phyloP scores from a whole-genome alignment of 345 rosid genomes.

The Corchorus capsularis region DNA sequence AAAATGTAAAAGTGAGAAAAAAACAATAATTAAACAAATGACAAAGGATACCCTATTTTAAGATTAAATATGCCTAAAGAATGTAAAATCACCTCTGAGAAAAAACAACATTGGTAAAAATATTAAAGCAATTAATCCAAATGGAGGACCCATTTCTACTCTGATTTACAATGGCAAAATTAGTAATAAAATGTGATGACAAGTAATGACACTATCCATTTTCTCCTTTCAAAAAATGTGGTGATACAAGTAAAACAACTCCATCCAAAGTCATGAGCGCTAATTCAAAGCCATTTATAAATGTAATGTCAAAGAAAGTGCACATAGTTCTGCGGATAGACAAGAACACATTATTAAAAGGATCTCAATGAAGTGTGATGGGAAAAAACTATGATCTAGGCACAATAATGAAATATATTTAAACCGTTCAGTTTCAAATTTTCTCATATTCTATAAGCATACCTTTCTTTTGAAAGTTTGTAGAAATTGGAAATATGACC shows the following conservation, averaged over 20 bases:
- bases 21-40: neutral
- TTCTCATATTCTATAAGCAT: conserved; percentile 12
- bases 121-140: conserved; percentile 17
- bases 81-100: conserved; percentile 1
- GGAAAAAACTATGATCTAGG: conserved; percentile 2
- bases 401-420: neutral
- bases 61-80: neutral
- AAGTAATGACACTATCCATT: neutral
- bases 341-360: neutral
- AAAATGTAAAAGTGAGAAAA: conserved; percentile 14
- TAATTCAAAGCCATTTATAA: neutral
- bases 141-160: neutral
- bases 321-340: neutral
- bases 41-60: neutral
- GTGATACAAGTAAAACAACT: neutral
- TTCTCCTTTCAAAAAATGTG: neutral
- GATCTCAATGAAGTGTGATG: neutral
- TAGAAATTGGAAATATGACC: conserved; percentile 75
- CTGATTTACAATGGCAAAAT: neutral
- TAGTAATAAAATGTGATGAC: neutral
- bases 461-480: conserved; percentile 98
- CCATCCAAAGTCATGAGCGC: neutral
- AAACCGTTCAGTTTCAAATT: conserved; percentile 14
- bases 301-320: neutral
- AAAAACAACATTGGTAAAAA: neutral